Conservation (phyloP, 202 grass and related monocot species). For the Dendrocalamus latiflorus region DNA sequence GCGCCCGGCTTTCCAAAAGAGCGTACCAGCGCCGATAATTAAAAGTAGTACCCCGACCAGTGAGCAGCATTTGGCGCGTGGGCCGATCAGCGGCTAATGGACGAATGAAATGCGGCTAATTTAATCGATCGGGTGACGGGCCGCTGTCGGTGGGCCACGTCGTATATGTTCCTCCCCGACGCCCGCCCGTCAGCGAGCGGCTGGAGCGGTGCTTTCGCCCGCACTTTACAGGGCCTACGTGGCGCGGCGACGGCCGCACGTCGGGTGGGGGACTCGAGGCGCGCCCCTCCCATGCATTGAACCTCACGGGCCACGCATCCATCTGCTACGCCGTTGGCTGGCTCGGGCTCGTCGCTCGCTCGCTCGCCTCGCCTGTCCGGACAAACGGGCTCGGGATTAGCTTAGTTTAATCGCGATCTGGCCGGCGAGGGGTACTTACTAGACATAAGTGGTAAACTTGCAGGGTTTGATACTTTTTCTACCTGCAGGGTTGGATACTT, state of each 20-base stretch:
- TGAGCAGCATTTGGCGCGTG: not conserved
- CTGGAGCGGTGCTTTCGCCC: not conserved
- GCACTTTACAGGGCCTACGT: slow-evolving; percentile 19
- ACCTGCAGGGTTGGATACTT: too few species aligned
- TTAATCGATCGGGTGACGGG: not conserved
- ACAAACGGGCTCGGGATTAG: too few species aligned
- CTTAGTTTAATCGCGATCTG: slow-evolving; percentile 13
- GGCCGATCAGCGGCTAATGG: not conserved
- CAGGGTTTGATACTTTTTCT: not conserved
- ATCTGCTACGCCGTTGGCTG: not conserved
- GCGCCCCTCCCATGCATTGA: not conserved
- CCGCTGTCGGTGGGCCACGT: not conserved
- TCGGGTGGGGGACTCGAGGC: not conserved
- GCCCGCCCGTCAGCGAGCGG: not conserved
- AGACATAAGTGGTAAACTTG: not conserved
- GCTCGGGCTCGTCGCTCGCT: too few species aligned
- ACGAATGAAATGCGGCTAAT: not conserved
- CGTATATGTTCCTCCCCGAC: not conserved
- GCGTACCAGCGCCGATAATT: not conserved
- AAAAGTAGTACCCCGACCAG: not conserved
- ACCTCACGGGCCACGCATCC: slow-evolving; percentile 4
- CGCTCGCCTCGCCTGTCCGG: not conserved
- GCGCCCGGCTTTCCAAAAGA: not conserved
- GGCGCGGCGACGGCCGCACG: slow-evolving; percentile 31
- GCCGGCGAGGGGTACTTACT: too few species aligned